Base-by-base conservation (phyloP, 352 stramenopile genomes). In the Globisporangium acanthophoron region DNA sequence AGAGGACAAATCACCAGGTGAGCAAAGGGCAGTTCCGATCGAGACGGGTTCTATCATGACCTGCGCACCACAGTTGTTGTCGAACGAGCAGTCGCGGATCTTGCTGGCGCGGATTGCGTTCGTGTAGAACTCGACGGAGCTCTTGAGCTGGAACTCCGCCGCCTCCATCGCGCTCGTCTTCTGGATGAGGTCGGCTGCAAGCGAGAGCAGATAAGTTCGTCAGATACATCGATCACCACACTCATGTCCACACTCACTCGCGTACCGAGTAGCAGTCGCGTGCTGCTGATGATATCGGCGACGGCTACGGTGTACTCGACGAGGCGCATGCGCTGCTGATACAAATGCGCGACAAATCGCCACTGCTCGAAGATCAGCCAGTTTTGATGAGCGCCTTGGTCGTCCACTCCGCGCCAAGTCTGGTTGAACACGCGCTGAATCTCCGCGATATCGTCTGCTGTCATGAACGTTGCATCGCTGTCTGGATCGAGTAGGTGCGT, bases 131-230 rank as follows among this genome's bases (percentile, higher is more conserved):
- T 90, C 76, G 33, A 88, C 68, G 0, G 71, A 53, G 2, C 62
- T 60, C 50, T 92, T 87, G 51, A 92, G 63, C 13, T 62, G 53
- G 31, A 85, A 88, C 58, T 90, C 78, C 0, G 77, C 74, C 6
- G 59, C 59, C 50, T 88, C 79, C 65, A 92, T 75, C 15, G 67
- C 64, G 11, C 52, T 52, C 0, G 77, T 85, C 46, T 79, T 76
- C 9, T 35, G 7, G 18, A 74, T 67, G 2, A 88, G 46, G 0
- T 66, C 56, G 12, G 76, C 66, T 81, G 9, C 9, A 48, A n/a
- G 41, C 41, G 16, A 46, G 20, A n/a, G 15, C n/a, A 35, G 5
- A 1, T 16, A 16, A 24, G 37, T 41, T 41, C 51, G n/a, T n/a
- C 4, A 48, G 3, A 31, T 29, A 27, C 24, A 54, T 44, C 2